Conservation (phyloP, 2,329 filamentous ascomycete species). For the Herpotrichia juniperi region DNA sequence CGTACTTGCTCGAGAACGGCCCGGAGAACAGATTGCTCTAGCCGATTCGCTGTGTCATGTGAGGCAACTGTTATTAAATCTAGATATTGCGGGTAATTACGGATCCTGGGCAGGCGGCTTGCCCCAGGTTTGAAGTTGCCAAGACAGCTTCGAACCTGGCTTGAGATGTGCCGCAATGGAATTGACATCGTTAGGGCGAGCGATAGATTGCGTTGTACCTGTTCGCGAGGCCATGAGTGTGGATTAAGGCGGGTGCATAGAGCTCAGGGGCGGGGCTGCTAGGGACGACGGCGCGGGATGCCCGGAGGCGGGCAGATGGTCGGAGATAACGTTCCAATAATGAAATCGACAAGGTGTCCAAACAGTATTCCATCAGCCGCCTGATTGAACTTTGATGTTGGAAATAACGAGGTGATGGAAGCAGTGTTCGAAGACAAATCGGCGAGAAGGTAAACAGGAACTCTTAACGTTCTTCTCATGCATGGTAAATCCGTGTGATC, state of each 20-base stretch:
- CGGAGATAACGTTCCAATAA: neutral
- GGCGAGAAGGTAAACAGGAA: too few relatives aligned
- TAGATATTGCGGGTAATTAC: conserved; percentile 26
- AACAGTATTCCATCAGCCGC: too few relatives aligned
- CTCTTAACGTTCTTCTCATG: too few relatives aligned
- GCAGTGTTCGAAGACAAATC: too few relatives aligned
- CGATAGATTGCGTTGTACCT: conserved; percentile 11
- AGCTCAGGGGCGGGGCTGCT: neutral
- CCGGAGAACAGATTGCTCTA: conserved; percentile 11
- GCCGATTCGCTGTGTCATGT: conserved; percentile 17
- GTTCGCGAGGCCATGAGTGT: conserved; percentile 2
- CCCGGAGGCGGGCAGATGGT: neutral
- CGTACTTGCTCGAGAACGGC: conserved; percentile 5
- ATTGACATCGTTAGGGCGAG: neutral
- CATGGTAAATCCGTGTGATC: too few relatives aligned
- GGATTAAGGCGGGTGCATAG: neutral
- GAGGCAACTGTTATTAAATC: conserved; percentile 12
- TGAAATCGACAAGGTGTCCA: neutral
- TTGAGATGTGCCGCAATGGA: neutral
- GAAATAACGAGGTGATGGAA: neutral
- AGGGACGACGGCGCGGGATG: conserved; percentile 11
- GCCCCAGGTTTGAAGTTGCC: conserved; percentile 14
- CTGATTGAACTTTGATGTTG: neutral
- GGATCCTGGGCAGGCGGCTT: conserved; percentile 5
- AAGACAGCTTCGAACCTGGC: conserved; percentile 7